Conservation (phyloP, 306 rosid genomes). For the Cucumis melo region DNA sequence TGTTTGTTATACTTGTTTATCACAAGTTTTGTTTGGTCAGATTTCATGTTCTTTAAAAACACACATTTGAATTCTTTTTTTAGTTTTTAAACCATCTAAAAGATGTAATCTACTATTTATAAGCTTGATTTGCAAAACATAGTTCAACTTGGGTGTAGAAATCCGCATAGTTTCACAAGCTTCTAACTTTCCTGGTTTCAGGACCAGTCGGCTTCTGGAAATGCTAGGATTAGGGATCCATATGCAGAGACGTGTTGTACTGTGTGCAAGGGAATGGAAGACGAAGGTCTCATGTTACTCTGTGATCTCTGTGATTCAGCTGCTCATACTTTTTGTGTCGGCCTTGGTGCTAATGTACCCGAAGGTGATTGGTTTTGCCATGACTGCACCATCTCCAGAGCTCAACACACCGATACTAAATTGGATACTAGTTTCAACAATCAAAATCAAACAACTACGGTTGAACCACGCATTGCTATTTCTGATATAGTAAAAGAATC, state of each 20-base stretch:
- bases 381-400: constrained; percentile 35
- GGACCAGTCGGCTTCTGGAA: constrained; percentile 30
- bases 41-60: too few species aligned
- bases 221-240: constrained; percentile 26
- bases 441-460: constrained; percentile 6
- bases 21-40: too few species aligned
- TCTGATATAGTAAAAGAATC: constrained; percentile 24
- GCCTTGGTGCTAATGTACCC: constrained; percentile 55
- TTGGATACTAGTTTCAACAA: neutral
- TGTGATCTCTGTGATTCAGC: constrained; percentile 66
- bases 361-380: constrained; percentile 88
- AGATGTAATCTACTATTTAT: too few species aligned
- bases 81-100: too few species aligned
- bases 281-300: constrained; percentile 45
- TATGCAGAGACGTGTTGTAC: constrained; percentile 31
- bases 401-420: constrained; percentile 12
- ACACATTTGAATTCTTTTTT: too few species aligned
- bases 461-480: constrained; percentile 8
- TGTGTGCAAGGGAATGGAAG: constrained; percentile 28
- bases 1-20: too few species aligned
- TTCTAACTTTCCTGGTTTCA: constrained; percentile 3
- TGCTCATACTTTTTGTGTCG: constrained; percentile 72
- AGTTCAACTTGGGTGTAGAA: neutral
- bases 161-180: neutral
- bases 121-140: too few species aligned